Evolutionary conservation across 495 filamentous ascomycete genomes (phyloP), one percentile per base, ranked within the genome.

Genomic region (Talaromyces ruber): DNA sequence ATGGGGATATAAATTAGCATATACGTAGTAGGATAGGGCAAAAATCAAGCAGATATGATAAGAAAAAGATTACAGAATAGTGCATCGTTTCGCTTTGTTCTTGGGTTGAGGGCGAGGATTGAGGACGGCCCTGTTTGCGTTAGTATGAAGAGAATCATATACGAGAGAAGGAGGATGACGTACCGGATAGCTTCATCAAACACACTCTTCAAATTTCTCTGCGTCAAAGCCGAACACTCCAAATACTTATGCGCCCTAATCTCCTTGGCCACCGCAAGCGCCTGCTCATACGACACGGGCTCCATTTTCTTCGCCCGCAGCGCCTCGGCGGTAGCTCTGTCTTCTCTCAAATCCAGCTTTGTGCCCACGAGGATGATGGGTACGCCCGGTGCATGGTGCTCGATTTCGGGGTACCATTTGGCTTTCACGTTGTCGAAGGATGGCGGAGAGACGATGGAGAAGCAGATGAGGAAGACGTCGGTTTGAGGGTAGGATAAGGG

Each of bases 391-490:
- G 94, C 94, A 68, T 97, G 94, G 68, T 98, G 94, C 66, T 92
- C 89, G 67, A 98, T 97, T 70, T 98, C 95, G 45, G 94, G 94
- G 70, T 86, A 91, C 94, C 94, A 98, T 88, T 97, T 97, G 58
- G 92, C 91, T 75, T 90, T 89, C 71, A 98, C 93, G 84, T 97
- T 97, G 71, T 97, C 93, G 70, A 96, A 98, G 28, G 93, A 97
- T 24, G 94, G 89, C 47, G 92, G 93, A 85, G 91, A 96, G 74
- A 96, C 92, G 70, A 97, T 93, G 32, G 93, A 97, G 80, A 98
- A 98, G 78, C 94, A 98, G 69, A 98, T 96, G 52, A 98, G 81
- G 76, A 97, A 98, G 37, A 98, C 94, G 70, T 98, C 93, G 60
- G 94, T 98, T 76, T 97, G 94, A 6, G 94, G 94, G 73, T 98